These are phyloP conservation scores for Sorghum bicolor DNA, from an alignment of 176 grass and related monocot species.

Conservation along the genomic window DNA sequence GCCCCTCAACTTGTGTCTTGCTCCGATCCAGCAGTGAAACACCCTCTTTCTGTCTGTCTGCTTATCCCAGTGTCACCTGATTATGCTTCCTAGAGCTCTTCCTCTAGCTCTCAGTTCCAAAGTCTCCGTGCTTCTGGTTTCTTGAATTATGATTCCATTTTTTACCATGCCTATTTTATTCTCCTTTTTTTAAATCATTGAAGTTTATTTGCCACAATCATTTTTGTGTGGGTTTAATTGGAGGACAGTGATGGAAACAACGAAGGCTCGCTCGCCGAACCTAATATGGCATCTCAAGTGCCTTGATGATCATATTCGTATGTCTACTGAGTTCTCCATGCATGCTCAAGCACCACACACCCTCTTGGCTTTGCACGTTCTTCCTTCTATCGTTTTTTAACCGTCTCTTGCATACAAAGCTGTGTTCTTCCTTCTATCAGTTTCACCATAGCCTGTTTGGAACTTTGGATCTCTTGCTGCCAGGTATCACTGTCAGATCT, in stretches of 20 bases:
- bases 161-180: neutral
- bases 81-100: neutral
- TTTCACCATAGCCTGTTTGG: neutral
- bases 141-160: neutral
- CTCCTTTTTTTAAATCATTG: neutral
- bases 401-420: neutral
- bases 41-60: neutral
- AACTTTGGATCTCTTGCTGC: neutral
- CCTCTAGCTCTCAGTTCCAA: neutral
- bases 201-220: neutral
- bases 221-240: neutral
- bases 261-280: slow-evolving; percentile 55
- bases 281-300: slow-evolving; percentile 30
- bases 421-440: neutral
- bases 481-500: no score
- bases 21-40: neutral
- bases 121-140: neutral
- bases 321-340: slow-evolving; percentile 37
- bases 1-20: neutral
- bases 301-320: slow-evolving; percentile 42
- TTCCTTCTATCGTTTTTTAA: neutral
- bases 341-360: neutral
- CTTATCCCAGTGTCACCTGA: neutral
- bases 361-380: neutral
- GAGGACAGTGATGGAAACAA: slow-evolving; percentile 46